Evolutionary conservation across 805 yeast genomes (phyloP).

Genomic region (Yueomyces sinensis): DNA sequence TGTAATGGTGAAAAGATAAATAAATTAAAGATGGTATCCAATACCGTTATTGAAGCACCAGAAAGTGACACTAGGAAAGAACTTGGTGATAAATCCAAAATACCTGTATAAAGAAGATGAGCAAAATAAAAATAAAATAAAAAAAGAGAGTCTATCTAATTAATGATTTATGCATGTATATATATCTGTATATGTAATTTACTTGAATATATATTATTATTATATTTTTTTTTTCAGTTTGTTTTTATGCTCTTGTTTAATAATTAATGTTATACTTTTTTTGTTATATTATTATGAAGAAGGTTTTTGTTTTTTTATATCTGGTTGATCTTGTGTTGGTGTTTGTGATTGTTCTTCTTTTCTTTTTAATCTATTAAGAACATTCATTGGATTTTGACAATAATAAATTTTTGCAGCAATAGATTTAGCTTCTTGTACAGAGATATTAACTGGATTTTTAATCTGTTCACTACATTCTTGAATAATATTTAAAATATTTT

Average conservation of each 20-base stretch:
- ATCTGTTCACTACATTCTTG: slow-evolving; percentile 35
- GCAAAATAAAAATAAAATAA: too few species aligned
- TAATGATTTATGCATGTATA: too few species aligned
- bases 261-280: too few species aligned
- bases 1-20: slow-evolving; percentile 67
- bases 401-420: slow-evolving; percentile 55
- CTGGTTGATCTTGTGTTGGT: too few species aligned
- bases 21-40: slow-evolving; percentile 56
- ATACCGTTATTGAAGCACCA: slow-evolving; percentile 56
- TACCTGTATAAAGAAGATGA: background rate
- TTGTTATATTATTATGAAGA: too few species aligned
- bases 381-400: slow-evolving; percentile 43
- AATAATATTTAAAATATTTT: slow-evolving; percentile 34
- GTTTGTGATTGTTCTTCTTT: slow-evolving; percentile 18
- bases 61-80: slow-evolving; percentile 33
- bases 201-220: too few species aligned
- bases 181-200: background rate
- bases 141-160: too few species aligned
- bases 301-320: slow-evolving; percentile 7
- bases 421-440: slow-evolving; percentile 46
- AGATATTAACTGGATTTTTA: slow-evolving; percentile 30
- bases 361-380: slow-evolving; percentile 40
- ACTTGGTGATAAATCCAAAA: slow-evolving; percentile 11
- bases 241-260: background rate
- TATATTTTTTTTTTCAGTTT: too few species aligned